A percentile compares a stretch with the other conserved stretches of the same genome.
phyloP scores from a whole-genome alignment of 441 rosid species.

The Gossypium schwendimanii region DNA sequence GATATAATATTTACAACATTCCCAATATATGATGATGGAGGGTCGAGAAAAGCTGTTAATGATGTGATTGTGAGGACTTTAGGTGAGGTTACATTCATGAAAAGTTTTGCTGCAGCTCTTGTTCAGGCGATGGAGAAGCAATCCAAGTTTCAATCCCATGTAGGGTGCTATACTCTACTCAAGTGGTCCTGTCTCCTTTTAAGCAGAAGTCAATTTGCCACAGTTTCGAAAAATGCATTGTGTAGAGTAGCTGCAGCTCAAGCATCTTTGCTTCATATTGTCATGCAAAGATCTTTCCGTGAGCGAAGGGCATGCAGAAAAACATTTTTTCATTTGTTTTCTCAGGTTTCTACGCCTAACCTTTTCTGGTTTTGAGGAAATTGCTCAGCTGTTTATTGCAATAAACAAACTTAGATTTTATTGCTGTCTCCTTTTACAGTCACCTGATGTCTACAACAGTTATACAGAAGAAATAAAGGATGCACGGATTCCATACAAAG shows the following conservation, averaged over 20 bases:
- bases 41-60: conserved; percentile 78
- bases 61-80: conserved; percentile 55
- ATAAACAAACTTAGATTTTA: not conserved
- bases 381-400: not conserved
- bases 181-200: conserved; percentile 84
- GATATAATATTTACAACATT: conserved; percentile 69
- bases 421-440: conserved; percentile 38
- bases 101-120: conserved; percentile 71
- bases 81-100: conserved; percentile 63
- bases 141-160: conserved; percentile 45
- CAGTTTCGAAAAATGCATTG: conserved; percentile 71
- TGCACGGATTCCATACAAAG: conserved; percentile 67
- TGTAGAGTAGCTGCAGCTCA: conserved; percentile 73
- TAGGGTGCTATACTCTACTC: conserved; percentile 70
- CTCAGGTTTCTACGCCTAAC: conserved; percentile 44
- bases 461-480: conserved; percentile 59
- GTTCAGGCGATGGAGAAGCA: conserved; percentile 90
- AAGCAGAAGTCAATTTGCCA: conserved; percentile 60
- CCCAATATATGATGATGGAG: conserved; percentile 63
- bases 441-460: conserved; percentile 51
- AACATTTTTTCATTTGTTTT: conserved; percentile 51
- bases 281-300: conserved; percentile 64
- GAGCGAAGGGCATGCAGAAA: conserved; percentile 66
- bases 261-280: conserved; percentile 53
- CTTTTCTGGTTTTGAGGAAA: conserved; percentile 2